Evolutionary conservation across 2,329 filamentous ascomycete species (phyloP).

Genomic region (Niveomyces coronatus): DNA sequence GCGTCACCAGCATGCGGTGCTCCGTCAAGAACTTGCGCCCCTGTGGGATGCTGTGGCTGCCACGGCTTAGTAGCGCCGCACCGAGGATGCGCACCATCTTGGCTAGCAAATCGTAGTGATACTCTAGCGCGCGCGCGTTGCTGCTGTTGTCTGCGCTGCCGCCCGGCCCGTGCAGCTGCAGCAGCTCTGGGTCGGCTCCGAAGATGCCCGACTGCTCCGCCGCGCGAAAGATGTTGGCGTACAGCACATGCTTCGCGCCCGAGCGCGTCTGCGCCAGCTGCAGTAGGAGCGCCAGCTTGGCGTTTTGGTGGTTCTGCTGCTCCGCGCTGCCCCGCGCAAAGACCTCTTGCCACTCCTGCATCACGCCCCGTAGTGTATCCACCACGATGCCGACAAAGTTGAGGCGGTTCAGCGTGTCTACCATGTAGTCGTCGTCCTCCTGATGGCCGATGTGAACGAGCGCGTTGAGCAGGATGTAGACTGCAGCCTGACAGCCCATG

Average conservation of each 20-base stretch:
- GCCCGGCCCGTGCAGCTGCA: slow-evolving; percentile 48
- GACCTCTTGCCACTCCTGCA: slow-evolving; percentile 57
- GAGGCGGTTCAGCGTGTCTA: slow-evolving; percentile 69
- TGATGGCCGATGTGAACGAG: slow-evolving; percentile 63
- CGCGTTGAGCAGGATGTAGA: slow-evolving; percentile 72
- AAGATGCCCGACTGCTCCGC: slow-evolving; percentile 80
- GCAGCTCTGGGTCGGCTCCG: slow-evolving; percentile 70
- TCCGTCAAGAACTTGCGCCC: slow-evolving; percentile 72
- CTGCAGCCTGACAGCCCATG: slow-evolving; percentile 70
- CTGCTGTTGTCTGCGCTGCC: slow-evolving; percentile 40
- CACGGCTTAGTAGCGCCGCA: slow-evolving; percentile 70
- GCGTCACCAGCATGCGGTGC: slow-evolving; percentile 74
- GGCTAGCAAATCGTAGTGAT: slow-evolving; percentile 76
- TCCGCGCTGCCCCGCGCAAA: slow-evolving; percentile 30
- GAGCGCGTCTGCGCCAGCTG: slow-evolving; percentile 72
- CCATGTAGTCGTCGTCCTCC: slow-evolving; percentile 62
- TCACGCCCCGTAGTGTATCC: slow-evolving; percentile 71
- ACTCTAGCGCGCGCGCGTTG: slow-evolving; percentile 59
- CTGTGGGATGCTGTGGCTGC: slow-evolving; percentile 71
- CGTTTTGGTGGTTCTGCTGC: slow-evolving; percentile 47
- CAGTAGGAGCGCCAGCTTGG: slow-evolving; percentile 72
- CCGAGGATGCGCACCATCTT: slow-evolving; percentile 73
- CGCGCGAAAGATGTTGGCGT: slow-evolving; percentile 76
- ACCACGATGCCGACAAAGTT: slow-evolving; percentile 90
- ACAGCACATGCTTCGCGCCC: slow-evolving; percentile 81